phyloP scores from a whole-genome alignment of 2,329 filamentous ascomycete species.

The Mollisia scopiformis region DNA sequence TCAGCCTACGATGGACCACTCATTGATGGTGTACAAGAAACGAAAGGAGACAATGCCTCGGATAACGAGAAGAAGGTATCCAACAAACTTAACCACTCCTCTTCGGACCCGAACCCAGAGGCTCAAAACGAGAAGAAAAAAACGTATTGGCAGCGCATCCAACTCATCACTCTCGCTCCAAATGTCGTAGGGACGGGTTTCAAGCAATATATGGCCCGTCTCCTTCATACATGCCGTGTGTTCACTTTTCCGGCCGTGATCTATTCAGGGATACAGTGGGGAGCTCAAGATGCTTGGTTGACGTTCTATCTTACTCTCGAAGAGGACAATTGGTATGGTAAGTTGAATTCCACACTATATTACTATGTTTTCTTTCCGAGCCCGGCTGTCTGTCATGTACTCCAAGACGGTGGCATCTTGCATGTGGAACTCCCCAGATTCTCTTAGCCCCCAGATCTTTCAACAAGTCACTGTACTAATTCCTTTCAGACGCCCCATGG shows the following conservation, averaged over 20 bases:
- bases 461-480: background rate
- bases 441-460: background rate
- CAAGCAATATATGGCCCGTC: slow-evolving; percentile 54
- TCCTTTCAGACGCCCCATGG: slow-evolving; percentile 43
- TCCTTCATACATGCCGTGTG: slow-evolving; percentile 58
- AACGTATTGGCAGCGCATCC: slow-evolving; percentile 58
- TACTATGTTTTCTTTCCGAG: background rate
- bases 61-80: slow-evolving; percentile 18
- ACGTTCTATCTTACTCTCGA: slow-evolving; percentile 62
- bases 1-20: slow-evolving; percentile 40
- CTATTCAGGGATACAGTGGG: slow-evolving; percentile 61
- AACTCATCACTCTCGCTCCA: slow-evolving; percentile 56
- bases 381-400: too few relatives aligned
- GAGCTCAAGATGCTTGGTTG: slow-evolving; percentile 61
- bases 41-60: background rate
- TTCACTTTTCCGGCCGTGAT: slow-evolving; percentile 61
- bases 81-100: slow-evolving; percentile 12
- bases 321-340: slow-evolving; percentile 56
- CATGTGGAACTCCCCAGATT: too few relatives aligned
- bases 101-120: slow-evolving; percentile 2
- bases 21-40: slow-evolving; percentile 26
- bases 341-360: slow-evolving; percentile 8
- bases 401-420: too few relatives aligned
- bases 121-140: slow-evolving; percentile 37
- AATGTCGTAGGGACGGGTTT: slow-evolving; percentile 56